phyloP scores from a whole-genome alignment of 352 stramenopile genomes.

The Globisporangium recalcitrans region DNA sequence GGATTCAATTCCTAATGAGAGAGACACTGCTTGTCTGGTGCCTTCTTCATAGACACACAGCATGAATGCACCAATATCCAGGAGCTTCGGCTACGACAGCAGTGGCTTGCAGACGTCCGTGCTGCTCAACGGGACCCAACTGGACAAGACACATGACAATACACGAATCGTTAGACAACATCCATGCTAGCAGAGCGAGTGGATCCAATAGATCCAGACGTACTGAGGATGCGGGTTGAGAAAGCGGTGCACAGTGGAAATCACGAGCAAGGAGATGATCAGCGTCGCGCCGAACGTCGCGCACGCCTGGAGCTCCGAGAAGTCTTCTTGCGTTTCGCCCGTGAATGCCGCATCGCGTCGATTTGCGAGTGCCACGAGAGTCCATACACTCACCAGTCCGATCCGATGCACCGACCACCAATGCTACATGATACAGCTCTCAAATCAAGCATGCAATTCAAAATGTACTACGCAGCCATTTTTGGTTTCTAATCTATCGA shows the following conservation, averaged over 20 bases:
- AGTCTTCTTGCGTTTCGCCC: constrained; percentile 16
- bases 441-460: too few species aligned
- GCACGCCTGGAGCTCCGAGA: constrained; percentile 35
- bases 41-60: too few species aligned
- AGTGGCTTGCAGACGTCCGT: constrained; percentile 7
- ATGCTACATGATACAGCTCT: too few species aligned
- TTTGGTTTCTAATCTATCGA: too few species aligned
- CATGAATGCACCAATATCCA: too few species aligned
- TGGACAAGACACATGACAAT: neutral
- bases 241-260: constrained; percentile 22
- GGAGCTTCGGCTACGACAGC: neutral
- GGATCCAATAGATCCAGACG: neutral
- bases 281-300: constrained; percentile 30
- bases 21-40: too few species aligned
- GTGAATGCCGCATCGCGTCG: constrained; percentile 30
- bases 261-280: constrained; percentile 20
- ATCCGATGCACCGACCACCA: too few species aligned
- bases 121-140: neutral
- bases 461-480: too few species aligned
- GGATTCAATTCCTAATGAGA: too few species aligned
- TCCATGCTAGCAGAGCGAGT: neutral
- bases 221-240: constrained; percentile 14
- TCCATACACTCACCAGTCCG: constrained; percentile 42
- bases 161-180: neutral
- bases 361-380: constrained; percentile 41